A percentile compares a stretch with the other conserved stretches of the same genome.
Evolutionary conservation across 2,329 filamentous ascomycete species (phyloP).

Genomic region (Phialophora chinensis): DNA sequence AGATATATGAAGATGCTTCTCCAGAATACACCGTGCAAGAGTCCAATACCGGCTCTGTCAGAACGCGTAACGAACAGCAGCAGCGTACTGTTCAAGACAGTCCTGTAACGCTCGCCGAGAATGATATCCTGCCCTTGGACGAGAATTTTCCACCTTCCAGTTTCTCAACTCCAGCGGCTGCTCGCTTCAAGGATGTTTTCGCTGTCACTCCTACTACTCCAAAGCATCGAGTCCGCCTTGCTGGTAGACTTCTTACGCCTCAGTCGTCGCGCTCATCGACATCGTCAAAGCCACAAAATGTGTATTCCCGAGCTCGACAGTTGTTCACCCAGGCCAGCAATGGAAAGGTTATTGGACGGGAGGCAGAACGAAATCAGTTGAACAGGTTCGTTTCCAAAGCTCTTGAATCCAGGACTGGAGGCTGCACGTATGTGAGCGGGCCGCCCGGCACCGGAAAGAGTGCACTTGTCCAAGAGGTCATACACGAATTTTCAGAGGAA

Average conservation of each 20-base stretch:
- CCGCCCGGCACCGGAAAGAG: constrained; percentile 97
- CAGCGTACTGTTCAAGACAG: constrained; percentile 54
- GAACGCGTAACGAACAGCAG: constrained; percentile 50
- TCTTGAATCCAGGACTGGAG: constrained; percentile 65
- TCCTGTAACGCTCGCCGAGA: constrained; percentile 22
- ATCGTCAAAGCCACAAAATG: constrained; percentile 71
- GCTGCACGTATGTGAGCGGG: constrained; percentile 93
- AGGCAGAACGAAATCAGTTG: constrained; percentile 70
- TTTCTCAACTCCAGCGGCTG: constrained; percentile 59
- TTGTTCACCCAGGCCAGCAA: constrained; percentile 81
- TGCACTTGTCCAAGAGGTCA: constrained; percentile 84
- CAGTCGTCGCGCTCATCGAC: constrained; percentile 76
- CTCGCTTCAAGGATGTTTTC: constrained; percentile 79
- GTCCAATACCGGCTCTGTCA: constrained; percentile 41
- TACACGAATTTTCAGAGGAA: constrained; percentile 61
- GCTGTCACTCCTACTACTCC: constrained; percentile 76
- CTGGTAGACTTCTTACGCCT: constrained; percentile 75
- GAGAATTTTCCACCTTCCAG: constrained; percentile 50
- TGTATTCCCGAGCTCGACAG: constrained; percentile 87
- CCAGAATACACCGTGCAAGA: constrained; percentile 32
- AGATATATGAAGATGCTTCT: constrained; percentile 46
- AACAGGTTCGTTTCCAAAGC: constrained; percentile 70
- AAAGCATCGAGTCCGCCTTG: constrained; percentile 79
- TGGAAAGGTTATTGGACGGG: constrained; percentile 78
- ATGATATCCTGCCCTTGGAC: constrained; percentile 45